Base-by-base conservation (phyloP, 257 asterid genomes). In the Solanum bukasovii region DNA sequence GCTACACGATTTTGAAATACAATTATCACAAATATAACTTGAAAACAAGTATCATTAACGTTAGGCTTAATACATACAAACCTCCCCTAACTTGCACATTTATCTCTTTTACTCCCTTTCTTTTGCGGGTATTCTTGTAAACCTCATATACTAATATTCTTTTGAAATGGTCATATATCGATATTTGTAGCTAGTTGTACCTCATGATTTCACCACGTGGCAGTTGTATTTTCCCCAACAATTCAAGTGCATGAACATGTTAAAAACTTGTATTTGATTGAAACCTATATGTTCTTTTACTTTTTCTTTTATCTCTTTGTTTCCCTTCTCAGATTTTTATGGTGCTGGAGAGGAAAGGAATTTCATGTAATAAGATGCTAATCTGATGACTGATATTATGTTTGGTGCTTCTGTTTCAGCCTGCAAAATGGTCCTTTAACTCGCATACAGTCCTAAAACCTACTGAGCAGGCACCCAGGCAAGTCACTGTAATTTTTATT, bases 341-440 rank as follows among this genome's bases (percentile, higher is more conserved):
- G 38, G 38, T 79, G n/a, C 25, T 79, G 65, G 65, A 14, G 84
- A 79, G 84, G 67, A 44, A 79, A 25, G n/a, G 65, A 49, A 79
- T 79, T 42, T 25, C 84, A 27, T 79, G 65, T 44, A 27, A 79
- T 79, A 79, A 25, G 84, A 79, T 79, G 67, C 3, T 79, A 79
- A 27, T 79, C 65, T 65, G 18, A 44, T 44, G 77, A 70, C 72
- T 87, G 71, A 88, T 34, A 74, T 68, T 27, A n/a, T 40, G 56
- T 52, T 88, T 61, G 61, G 49, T 91, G 70, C 81, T 90, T 88
- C 56, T 74, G 25, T 92, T 86, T 90, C 97, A 97, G 99, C 99
- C 99, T 81, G 88, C 94, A 83, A 95, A 94, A 92, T 96, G 99
- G 99, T 90, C 94, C 89, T 97, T 97, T 84, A 95, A 95, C 93